Percentiles rank a stretch among this genome's conserved stretches.
Conservation (phyloP, 164 flowering plant species). For the Chloranthus sessilifolius region DNA sequence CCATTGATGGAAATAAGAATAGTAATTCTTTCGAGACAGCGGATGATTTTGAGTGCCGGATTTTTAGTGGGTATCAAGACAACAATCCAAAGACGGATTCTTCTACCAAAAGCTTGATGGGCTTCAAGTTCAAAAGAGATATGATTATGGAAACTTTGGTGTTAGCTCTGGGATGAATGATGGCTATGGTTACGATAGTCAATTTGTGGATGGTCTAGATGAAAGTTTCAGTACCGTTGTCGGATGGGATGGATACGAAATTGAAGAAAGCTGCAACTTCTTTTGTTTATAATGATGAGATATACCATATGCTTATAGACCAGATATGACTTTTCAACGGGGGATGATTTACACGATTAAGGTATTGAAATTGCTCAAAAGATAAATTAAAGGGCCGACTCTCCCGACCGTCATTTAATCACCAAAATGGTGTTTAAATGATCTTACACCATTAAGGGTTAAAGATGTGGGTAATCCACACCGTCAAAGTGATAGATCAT, state of each 20-base stretch:
- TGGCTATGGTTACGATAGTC: conserved; percentile 12
- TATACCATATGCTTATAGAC: conserved; percentile 43
- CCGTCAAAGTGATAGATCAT: too few relatives aligned
- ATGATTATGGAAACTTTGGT: conserved; percentile 22
- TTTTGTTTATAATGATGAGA: conserved; percentile 51
- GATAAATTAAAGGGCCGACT: too few relatives aligned
- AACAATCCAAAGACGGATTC: conserved; percentile 25
- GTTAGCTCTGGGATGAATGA: conserved; percentile 14
- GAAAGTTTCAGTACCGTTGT: conserved; percentile 41
- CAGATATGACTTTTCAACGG: conserved; percentile 42
- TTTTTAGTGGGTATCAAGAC: conserved; percentile 40
- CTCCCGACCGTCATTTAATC: too few relatives aligned
- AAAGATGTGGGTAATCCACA: too few relatives aligned
- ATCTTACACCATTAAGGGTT: too few relatives aligned
- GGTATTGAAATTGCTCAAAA: too few relatives aligned
- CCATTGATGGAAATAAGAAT: conserved; percentile 13
- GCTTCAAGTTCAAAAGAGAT: too few relatives aligned
- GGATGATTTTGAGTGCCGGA: conserved; percentile 58
- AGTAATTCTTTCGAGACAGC: conserved; percentile 35
- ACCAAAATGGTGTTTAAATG: too few relatives aligned
- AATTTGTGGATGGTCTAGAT: conserved; percentile 31
- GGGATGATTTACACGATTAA: conserved; percentile 35
- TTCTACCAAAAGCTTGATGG: conserved; percentile 48
- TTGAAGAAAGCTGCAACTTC: conserved; percentile 60
- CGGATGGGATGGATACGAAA: conserved; percentile 72